phyloP scores from a whole-genome alignment of 2,329 filamentous ascomycete genomes.

The Endocalyx cinctus region DNA sequence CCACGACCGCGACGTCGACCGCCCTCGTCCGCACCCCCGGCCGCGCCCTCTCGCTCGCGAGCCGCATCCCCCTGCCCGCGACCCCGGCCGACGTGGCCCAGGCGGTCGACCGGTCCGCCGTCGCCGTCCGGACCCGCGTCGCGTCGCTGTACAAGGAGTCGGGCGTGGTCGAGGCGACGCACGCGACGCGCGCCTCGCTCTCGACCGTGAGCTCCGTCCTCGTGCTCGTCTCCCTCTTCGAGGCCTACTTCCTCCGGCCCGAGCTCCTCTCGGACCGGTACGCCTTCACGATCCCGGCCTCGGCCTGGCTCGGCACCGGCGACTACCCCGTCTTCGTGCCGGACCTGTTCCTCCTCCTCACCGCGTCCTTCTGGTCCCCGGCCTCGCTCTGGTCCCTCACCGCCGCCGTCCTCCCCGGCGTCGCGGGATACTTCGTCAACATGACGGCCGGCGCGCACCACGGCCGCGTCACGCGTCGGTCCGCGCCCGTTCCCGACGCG shows the following conservation, averaged over 20 bases:
- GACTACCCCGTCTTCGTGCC: conserved; percentile 65
- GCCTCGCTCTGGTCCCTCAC: conserved; percentile 73
- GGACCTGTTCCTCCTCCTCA: conserved; percentile 75
- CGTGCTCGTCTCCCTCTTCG: conserved; percentile 61
- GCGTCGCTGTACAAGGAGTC: conserved; percentile 60
- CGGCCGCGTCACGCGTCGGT: conserved; percentile 40
- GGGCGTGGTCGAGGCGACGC: conserved; percentile 61
- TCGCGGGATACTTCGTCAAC: conserved; percentile 88
- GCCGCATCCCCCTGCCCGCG: conserved; percentile 68
- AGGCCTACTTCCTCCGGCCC: conserved; percentile 64
- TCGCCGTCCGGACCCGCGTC: conserved; percentile 63
- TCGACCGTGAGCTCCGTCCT: conserved; percentile 72
- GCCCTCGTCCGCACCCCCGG: conserved; percentile 46
- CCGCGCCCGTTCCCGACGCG: conserved; percentile 43
- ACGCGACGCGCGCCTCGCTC: conserved; percentile 62
- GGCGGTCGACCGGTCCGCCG: conserved; percentile 67
- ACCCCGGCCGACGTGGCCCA: conserved; percentile 75
- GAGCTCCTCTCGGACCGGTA: conserved; percentile 69
- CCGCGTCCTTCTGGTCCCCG: conserved; percentile 77
- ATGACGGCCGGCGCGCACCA: conserved; percentile 51
- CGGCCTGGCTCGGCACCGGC: conserved; percentile 49
- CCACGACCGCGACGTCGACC: conserved; percentile 34
- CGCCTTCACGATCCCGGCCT: conserved; percentile 66
- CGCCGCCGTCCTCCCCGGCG: conserved; percentile 62
- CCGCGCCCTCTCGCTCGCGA: conserved; percentile 49